Base-by-base conservation (phyloP, 2,329 filamentous ascomycete species). In the Macroventuria anomochaeta region DNA sequence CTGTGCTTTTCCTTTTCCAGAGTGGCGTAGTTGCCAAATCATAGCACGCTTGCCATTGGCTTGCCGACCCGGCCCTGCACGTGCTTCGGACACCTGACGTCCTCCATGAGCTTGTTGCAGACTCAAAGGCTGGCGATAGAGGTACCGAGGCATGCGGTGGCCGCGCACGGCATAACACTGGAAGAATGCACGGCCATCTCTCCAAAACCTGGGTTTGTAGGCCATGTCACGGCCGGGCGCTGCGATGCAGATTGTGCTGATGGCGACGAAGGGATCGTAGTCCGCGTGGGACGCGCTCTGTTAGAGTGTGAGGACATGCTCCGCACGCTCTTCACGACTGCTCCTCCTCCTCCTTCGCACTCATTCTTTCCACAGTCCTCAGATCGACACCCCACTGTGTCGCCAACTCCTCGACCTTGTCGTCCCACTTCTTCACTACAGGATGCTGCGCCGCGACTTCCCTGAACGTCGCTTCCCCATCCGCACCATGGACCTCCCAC, bases 401-500 rank as follows among this genome's bases (percentile, higher is more conserved):
- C 13, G 79, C 75, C 64, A 81, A 75, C 5, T 65, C 70, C 18
- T 74, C 63, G 1, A 83, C 73, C 7, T 77, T 70, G 2, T 18
- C 67, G 28, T 77, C 77, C 89, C 89, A 93, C 70, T 81, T 86
- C 53, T 62, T 73, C 32, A 92, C 70, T 42, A 91, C 61, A 31
- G 90, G 90, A 73, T 93, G 90, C 21, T 84, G 81, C 32, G 76
- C 78, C 1, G 88, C 88, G 38, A 92, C 70, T 46, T 72, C 71
- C 33, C 63, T 63, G 26, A 75, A 70, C 15, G 71, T 75, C 11
- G 72, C 64, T n/a, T 73, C 71, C 1, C 64, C 69, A 12, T 74
- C 72, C 5, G 59, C 47, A 5, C 66, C 70, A 3, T 62, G 52
- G 25, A 89, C 82, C 0, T 81, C 76, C 70, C 83, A 93, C 63